These are phyloP conservation scores for Mucor mucedo DNA, from an alignment of 371 early-diverging fungal species.

Conservation along the genomic window DNA sequence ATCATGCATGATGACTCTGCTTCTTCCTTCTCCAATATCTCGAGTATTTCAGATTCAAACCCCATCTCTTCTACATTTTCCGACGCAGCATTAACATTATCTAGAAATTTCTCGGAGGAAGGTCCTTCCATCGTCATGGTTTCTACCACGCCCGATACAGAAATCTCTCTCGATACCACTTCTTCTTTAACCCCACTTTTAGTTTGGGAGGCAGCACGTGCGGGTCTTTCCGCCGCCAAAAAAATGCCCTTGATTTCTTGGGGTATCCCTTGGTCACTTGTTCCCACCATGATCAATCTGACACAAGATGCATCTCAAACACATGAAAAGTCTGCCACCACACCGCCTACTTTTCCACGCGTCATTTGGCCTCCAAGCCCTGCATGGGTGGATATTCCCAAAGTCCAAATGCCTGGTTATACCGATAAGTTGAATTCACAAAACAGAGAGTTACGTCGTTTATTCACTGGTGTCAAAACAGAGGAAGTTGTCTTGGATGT, in stretches of 20 bases:
- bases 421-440: slow-evolving; percentile 25
- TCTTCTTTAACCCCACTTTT: slow-evolving; percentile 35
- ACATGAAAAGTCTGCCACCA: slow-evolving; percentile 3
- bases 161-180: slow-evolving; percentile 19
- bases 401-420: slow-evolving; percentile 25
- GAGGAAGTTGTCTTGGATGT: slow-evolving; percentile 47
- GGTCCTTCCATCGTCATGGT: slow-evolving; percentile 24
- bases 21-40: slow-evolving; percentile 5
- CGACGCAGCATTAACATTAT: neutral
- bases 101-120: slow-evolving; percentile 9
- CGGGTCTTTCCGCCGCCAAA: neutral
- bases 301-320: slow-evolving; percentile 1
- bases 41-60: neutral
- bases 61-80: neutral
- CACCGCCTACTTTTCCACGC: neutral
- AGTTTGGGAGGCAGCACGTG: slow-evolving; percentile 33
- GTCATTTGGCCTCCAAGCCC: slow-evolving; percentile 29
- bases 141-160: slow-evolving; percentile 24
- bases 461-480: slow-evolving; percentile 42
- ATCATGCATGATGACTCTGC: neutral
- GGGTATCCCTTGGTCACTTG: slow-evolving; percentile 46
- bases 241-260: slow-evolving; percentile 24
- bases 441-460: slow-evolving; percentile 36
- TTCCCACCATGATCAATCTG: slow-evolving; percentile 28
- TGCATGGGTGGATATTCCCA: slow-evolving; percentile 5